phyloP scores from a whole-genome alignment of 2,329 filamentous ascomycete genomes.

The Xylaria multiplex region DNA sequence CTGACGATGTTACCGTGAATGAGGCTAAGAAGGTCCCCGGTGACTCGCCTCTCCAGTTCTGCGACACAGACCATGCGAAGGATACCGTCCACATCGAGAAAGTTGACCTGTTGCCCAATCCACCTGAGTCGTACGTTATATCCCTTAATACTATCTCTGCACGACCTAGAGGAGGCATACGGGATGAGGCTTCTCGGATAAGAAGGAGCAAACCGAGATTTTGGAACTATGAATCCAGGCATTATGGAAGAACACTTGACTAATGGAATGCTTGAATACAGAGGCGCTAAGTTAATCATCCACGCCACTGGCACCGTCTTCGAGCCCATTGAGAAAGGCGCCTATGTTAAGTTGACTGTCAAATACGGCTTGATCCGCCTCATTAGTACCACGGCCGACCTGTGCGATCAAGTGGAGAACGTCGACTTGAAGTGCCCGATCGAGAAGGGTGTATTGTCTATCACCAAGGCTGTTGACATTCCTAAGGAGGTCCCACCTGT shows the following conservation, averaged over 20 bases:
- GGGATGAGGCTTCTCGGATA: not conserved
- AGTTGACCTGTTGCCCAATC: constrained; percentile 87
- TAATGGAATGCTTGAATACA: constrained; percentile 53
- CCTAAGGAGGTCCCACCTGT: constrained; percentile 90
- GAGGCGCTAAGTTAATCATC: constrained; percentile 81
- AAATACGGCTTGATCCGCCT: constrained; percentile 95
- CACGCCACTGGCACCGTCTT: constrained; percentile 79
- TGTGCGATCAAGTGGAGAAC: constrained; percentile 89
- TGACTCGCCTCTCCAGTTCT: constrained; percentile 86
- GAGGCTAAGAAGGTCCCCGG: constrained; percentile 76
- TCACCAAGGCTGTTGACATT: constrained; percentile 85
- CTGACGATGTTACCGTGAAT: constrained; percentile 60
- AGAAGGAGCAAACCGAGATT: not conserved
- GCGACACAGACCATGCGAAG: constrained; percentile 69
- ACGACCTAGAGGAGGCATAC: not conserved
- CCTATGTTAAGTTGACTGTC: constrained; percentile 83
- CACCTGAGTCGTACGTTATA: constrained; percentile 79
- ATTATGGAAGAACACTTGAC: constrained; percentile 33
- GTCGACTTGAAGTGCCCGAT: constrained; percentile 91
- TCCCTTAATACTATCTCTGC: constrained; percentile 13
- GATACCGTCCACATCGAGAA: constrained; percentile 80
- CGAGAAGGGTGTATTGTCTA: constrained; percentile 75
- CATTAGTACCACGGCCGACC: constrained; percentile 80
- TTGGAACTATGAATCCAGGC: not conserved
- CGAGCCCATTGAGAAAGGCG: constrained; percentile 77